A percentile compares a stretch with the other conserved stretches of the same genome.
Conservation (phyloP, 2,329 filamentous ascomycete species). For the Lachnellula cervina region DNA sequence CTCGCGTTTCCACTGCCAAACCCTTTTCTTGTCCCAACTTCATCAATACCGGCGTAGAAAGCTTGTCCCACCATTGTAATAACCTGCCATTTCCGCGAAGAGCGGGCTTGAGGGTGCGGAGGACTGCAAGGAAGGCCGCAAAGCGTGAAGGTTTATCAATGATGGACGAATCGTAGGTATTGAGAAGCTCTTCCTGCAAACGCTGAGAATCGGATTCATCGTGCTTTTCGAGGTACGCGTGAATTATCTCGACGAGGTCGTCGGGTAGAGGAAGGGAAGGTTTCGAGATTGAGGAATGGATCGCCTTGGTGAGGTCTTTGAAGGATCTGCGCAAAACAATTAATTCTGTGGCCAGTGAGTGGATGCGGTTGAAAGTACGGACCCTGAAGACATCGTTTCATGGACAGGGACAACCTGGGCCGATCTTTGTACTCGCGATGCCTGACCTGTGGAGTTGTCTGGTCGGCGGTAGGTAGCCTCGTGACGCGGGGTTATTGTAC, state of each 20-base stretch:
- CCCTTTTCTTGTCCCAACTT: conserved; percentile 57
- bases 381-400: conserved; percentile 21
- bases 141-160: conserved; percentile 50
- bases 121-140: conserved; percentile 63
- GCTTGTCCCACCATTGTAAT: conserved; percentile 66
- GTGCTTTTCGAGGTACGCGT: conserved; percentile 62
- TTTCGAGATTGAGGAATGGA: conserved; percentile 45
- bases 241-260: conserved; percentile 56
- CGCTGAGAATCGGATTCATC: conserved; percentile 67
- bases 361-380: conserved; percentile 3
- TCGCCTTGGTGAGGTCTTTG: conserved; percentile 56
- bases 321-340: conserved; percentile 31
- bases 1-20: conserved; percentile 58
- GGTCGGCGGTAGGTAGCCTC: not conserved
- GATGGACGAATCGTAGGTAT: conserved; percentile 62
- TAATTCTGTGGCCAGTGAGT: not conserved
- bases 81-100: conserved; percentile 59
- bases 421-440: conserved; percentile 5
- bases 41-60: conserved; percentile 52
- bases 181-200: conserved; percentile 66
- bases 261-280: conserved; percentile 60
- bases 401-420: conserved; percentile 5
- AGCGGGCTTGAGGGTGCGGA: conserved; percentile 59
- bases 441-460: not conserved
- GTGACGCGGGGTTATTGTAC: not conserved